phyloP scores from a whole-genome alignment of 1,284 basidiomycete species.

The Salmacisia buchloeana region DNA sequence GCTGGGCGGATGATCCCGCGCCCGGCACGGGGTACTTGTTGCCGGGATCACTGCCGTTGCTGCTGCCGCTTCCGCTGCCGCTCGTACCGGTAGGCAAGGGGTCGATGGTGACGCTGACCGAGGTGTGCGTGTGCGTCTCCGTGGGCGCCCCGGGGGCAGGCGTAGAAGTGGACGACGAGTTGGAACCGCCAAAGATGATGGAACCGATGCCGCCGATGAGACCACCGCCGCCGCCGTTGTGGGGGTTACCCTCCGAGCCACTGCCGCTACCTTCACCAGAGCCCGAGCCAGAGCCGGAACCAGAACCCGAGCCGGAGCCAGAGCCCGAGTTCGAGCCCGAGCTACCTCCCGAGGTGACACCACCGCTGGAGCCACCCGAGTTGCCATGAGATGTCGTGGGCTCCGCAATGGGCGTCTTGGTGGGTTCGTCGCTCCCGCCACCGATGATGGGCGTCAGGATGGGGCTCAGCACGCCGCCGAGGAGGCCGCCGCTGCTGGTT shows the following conservation, averaged over 20 bases:
- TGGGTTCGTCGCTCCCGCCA: neutral
- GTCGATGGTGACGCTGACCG: neutral
- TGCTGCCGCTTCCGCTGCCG: no score
- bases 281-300: neutral
- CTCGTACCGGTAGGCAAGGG: neutral
- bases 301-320: no score
- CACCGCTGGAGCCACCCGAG: neutral
- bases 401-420: neutral
- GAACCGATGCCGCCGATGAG: neutral
- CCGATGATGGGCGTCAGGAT: conserved; percentile 6
- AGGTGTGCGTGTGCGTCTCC: no score
- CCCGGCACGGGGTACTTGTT: no score
- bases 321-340: neutral
- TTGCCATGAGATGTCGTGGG: neutral
- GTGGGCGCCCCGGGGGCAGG: no score
- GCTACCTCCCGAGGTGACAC: neutral
- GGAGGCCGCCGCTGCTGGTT: neutral
- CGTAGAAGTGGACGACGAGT: no score
- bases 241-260: neutral
- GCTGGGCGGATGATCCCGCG: no score
- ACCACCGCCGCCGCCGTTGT: neutral
- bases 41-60: no score
- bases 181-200: conserved; percentile 3
- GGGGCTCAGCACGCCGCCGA: neutral
- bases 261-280: neutral